Base-by-base conservation (phyloP, 1,139 yeast genomes). In the Hyphopichia wangnamkhiaoensis region DNA sequence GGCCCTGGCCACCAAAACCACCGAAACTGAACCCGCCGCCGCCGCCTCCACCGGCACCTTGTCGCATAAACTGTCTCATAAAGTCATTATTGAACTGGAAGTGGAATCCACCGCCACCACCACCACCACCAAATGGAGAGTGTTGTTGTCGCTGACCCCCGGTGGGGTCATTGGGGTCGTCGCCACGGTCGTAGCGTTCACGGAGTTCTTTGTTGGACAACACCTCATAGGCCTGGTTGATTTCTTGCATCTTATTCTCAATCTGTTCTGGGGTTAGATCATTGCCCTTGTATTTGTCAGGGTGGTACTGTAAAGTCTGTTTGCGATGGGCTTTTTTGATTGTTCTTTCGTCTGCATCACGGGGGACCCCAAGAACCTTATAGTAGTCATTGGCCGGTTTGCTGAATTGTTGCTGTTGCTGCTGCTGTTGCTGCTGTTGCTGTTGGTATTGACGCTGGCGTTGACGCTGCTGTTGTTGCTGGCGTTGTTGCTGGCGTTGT, bases 151-250 rank as follows among this genome's bases (percentile, higher is more conserved):
- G 50, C 37, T 47, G 48, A 19, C 52, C 54, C 14, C 52, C 53
- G 37, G 35, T 34, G 12, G 63, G 71, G 52, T 74, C 82, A 49
- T 77, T 78, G 5, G 84, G 83, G 53, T 79, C 84, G 37, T 74
- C 80, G 7, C 89, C 88, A 27, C 68, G 50, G 58, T 90, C 96
- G 54, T 85, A 88, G 37, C 84, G 71, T 42, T 70, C 78, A 41
- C 83, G 76, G 43, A 77, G 67, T 37, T 82, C 87, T 2, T 77
- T 76, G 49, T 85, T 80, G 8, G 91, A 78, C 35, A 93, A 68
- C 3, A 85, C 82, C 56, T 91, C 98, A 58, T 93, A 91, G 0
- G 98, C 98, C 56, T 85, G 89, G 61, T 93, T 93, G 47, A 93
- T 87, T 37, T 84, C 91, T 41, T 95, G 90, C 94, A 93, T 93